These are phyloP conservation scores for Cercospora sp. DNA, from an alignment of 2,329 filamentous ascomycete species.

Conservation along the genomic window DNA sequence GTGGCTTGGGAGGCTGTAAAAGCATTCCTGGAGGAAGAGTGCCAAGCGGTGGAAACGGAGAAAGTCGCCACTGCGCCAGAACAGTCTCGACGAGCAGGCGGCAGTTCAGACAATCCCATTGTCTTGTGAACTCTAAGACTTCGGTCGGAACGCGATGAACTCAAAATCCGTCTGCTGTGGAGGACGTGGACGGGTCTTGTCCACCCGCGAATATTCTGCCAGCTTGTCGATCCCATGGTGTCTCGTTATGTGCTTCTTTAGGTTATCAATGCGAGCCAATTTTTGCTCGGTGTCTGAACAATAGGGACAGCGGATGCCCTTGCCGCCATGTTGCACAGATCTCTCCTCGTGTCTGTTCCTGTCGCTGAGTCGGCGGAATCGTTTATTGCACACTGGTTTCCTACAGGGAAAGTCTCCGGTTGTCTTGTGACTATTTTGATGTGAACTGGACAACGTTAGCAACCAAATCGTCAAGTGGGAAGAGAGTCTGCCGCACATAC, in stretches of 20 bases:
- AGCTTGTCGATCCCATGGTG: neutral
- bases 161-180: neutral
- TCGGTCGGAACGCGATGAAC: neutral
- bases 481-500: neutral
- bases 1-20: conserved; percentile 49
- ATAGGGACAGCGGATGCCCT: neutral
- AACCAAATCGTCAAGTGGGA: neutral
- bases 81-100: neutral
- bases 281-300: neutral
- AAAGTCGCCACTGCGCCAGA: neutral
- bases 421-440: neutral
- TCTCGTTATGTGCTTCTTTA: neutral
- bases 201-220: neutral
- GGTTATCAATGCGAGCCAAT: neutral
- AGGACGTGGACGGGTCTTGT: neutral
- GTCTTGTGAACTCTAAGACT: neutral
- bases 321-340: neutral
- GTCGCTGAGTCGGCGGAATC: neutral
- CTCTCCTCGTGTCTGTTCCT: neutral
- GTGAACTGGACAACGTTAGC: neutral
- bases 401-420: neutral
- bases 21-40: conserved; percentile 41
- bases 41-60: neutral
- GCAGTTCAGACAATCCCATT: neutral
- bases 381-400: neutral